Evolutionary conservation across 768 basidiomycete species (phyloP).

Genomic region (Kwoniella dejecticola): DNA sequence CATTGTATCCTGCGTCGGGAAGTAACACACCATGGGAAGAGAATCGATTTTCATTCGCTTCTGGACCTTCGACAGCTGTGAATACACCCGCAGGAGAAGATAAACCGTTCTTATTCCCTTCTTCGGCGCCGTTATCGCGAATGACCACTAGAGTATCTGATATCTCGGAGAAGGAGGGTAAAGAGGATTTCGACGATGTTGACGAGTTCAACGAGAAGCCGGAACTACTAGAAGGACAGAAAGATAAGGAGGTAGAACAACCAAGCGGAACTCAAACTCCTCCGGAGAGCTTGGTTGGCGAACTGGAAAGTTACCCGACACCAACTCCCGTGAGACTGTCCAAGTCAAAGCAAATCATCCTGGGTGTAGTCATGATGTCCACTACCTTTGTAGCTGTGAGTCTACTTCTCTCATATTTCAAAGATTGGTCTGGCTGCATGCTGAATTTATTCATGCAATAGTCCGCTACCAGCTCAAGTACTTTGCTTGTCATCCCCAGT

Average conservation of each 20-base stretch:
- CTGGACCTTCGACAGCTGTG: slow-evolving; percentile 9
- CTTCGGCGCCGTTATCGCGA: slow-evolving; percentile 7
- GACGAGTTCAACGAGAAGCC: neutral
- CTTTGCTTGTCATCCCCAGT: slow-evolving; percentile 20
- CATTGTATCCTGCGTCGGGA: neutral
- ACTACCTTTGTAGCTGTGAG: slow-evolving; percentile 24
- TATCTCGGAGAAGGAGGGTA: neutral
- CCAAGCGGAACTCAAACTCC: neutral
- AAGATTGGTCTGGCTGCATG: no score
- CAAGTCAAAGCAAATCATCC: neutral
- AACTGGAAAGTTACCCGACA: slow-evolving; percentile 8
- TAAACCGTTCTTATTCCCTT: slow-evolving; percentile 19
- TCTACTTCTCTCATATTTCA: neutral
- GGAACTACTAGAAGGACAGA: neutral
- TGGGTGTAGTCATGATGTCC: slow-evolving; percentile 20
- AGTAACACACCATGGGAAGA: slow-evolving; percentile 12
- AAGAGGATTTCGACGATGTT: neutral
- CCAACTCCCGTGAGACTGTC: slow-evolving; percentile 6
- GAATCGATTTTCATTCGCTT: slow-evolving; percentile 10
- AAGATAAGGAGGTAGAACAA: slow-evolving; percentile 4
- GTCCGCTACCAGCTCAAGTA: slow-evolving; percentile 15
- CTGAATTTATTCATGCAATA: no score
- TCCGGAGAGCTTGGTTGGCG: neutral
- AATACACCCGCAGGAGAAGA: slow-evolving; percentile 17
- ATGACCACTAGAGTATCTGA: slow-evolving; percentile 12